Base-by-base conservation (phyloP, 768 basidiomycete genomes). In the Mycena rebaudengoi region DNA sequence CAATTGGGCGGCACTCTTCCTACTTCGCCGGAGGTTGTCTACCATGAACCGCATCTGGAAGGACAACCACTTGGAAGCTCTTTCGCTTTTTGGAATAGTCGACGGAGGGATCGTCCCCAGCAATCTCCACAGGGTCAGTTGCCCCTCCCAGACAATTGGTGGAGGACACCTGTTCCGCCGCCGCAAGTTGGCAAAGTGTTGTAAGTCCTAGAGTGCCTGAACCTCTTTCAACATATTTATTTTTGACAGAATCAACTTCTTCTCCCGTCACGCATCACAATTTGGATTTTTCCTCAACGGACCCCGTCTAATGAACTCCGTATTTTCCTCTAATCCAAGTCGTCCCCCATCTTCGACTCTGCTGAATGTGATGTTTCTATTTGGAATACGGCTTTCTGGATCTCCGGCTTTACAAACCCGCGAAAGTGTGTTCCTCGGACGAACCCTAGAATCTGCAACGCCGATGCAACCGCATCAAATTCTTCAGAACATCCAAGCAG, bases 261-360 rank as follows among this genome's bases (percentile, higher is more conserved):
- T 88, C 65, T 60, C 81, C 1, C 79, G 76, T 21, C 73, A 83
- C 44, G 75, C 79, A 0, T 73, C 78, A 16, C 78, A 82, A 44
- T 66, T 85, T 41, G 82, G 82, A 1, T 79, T 87, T 51, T 88
- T 86, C 66, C 75, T 88, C 48, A 70, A 83, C 59, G 75, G 28
- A 59, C 72, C 20, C 75, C 83, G 23, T 78, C 86, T 64, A 65
- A 74, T 49, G 56, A 75, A 8, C 58, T 74, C 63, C 56, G 43
- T 66, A 64, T 57, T 48, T 66, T 59, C 71, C 25, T 57, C 69
- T 11, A 66, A 29, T 56, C 56, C 53, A n/a, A 70, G 76, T 0
- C 40, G 39, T 4, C 63, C 58, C 21, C 35, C 72, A 4, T 64
- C 68, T 4, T 71, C 75, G 3, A 72, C 70, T 4, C 55, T 80